A percentile compares a stretch with the other conserved stretches of the same genome.
Conservation (phyloP, 306 rosid species). For the Malus sylvestris region DNA sequence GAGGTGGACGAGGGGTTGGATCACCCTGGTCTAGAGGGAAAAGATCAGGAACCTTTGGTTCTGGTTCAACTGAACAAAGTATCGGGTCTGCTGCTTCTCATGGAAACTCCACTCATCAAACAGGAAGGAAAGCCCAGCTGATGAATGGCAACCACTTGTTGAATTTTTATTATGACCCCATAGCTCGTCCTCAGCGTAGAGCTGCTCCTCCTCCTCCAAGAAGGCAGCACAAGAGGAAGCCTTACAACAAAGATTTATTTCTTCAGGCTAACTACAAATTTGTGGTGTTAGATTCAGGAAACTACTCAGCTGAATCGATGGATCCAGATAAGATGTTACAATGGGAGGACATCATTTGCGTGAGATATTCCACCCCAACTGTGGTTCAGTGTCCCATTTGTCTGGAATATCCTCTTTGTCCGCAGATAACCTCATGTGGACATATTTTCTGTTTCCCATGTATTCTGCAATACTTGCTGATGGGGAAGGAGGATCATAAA, state of each 20-base stretch:
- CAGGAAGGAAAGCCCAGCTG: slow-evolving; percentile 64
- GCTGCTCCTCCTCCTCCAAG: slow-evolving; percentile 60
- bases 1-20: slow-evolving; percentile 42
- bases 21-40: slow-evolving; percentile 42
- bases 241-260: slow-evolving; percentile 85
- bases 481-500: slow-evolving; percentile 88
- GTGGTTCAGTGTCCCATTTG: slow-evolving; percentile 90
- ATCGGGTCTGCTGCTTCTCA: slow-evolving; percentile 33
- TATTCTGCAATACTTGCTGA: slow-evolving; percentile 64
- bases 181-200: slow-evolving; percentile 71
- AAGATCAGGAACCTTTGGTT: slow-evolving; percentile 22
- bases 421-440: slow-evolving; percentile 95
- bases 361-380: slow-evolving; percentile 71
- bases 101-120: slow-evolving; percentile 32
- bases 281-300: slow-evolving; percentile 72
- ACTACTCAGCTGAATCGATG: slow-evolving; percentile 50
- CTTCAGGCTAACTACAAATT: slow-evolving; percentile 94
- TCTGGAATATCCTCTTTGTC: slow-evolving; percentile 83
- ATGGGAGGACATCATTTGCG: slow-evolving; percentile 89
- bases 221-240: slow-evolving; percentile 67
- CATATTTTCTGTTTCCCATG: slow-evolving; percentile 96
- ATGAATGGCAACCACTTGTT: slow-evolving; percentile 79
- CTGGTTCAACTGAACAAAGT: slow-evolving; percentile 39
- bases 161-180: slow-evolving; percentile 86
- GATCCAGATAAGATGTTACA: slow-evolving; percentile 93